Evolutionary conservation across 2,329 filamentous ascomycete genomes (phyloP).

Genomic region (Pseudopyrenochaeta lycopersici): DNA sequence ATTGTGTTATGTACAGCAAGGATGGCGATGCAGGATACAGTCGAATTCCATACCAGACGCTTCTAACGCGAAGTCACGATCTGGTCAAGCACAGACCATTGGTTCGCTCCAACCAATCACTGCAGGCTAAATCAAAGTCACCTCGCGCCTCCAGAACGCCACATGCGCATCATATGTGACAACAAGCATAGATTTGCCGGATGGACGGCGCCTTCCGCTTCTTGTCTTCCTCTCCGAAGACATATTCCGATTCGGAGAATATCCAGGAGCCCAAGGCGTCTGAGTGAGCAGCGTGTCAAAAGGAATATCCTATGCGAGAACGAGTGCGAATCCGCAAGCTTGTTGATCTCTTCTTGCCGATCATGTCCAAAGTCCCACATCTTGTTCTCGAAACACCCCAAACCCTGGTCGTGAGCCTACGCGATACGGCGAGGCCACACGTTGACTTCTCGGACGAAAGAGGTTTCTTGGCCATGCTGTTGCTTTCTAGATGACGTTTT

Average conservation of each 20-base stretch:
- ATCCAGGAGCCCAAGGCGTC: background rate
- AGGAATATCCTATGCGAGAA: background rate
- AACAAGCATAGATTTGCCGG: too few relatives aligned
- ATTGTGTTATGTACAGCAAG: conserved; percentile 13
- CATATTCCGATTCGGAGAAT: background rate
- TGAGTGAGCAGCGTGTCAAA: background rate
- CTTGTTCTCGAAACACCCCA: background rate
- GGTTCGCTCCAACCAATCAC: conserved; percentile 4
- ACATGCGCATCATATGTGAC: background rate
- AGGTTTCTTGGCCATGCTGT: background rate
- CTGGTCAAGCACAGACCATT: conserved; percentile 10
- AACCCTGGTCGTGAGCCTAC: background rate
- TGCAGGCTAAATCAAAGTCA: background rate
- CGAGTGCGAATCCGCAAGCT: background rate
- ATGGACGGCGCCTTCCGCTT: too few relatives aligned
- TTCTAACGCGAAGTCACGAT: conserved; percentile 25
- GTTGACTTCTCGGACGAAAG: background rate
- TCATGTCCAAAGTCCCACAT: background rate
- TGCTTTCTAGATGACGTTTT: background rate
- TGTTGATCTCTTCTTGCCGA: background rate
- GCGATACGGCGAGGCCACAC: background rate
- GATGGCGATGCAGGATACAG: background rate
- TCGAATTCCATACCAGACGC: conserved; percentile 1
- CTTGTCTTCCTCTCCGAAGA: too few relatives aligned
- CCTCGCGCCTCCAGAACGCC: background rate